These are phyloP conservation scores for Thelonectria blattea DNA, from an alignment of 2,329 filamentous ascomycete species.

Conservation along the genomic window DNA sequence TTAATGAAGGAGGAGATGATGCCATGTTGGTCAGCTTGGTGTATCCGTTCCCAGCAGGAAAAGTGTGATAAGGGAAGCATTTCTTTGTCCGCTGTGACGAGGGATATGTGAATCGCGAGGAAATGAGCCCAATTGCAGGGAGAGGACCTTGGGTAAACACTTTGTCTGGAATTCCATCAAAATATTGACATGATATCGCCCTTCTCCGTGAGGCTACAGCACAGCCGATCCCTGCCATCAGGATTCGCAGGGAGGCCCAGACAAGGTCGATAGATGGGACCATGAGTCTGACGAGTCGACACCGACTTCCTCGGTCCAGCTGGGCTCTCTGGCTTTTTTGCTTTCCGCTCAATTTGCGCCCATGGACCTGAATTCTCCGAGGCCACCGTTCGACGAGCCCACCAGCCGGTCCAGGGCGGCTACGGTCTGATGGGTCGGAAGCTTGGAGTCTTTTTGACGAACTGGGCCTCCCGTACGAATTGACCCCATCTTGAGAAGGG, in stretches of 20 bases:
- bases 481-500: too few relatives aligned
- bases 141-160: background rate
- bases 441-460: too few relatives aligned
- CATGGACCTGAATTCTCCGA: background rate
- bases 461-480: too few relatives aligned
- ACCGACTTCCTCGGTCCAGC: background rate
- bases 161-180: background rate
- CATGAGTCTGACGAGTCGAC: slow-evolving; percentile 11
- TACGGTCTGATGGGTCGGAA: background rate
- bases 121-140: background rate
- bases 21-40: background rate
- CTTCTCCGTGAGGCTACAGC: background rate
- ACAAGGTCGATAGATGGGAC: slow-evolving; percentile 5
- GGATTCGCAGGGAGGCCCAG: background rate
- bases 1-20: background rate
- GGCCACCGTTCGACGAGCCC: background rate
- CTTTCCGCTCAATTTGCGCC: background rate
- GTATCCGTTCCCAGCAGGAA: background rate
- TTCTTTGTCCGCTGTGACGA: background rate
- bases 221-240: background rate
- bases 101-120: background rate
- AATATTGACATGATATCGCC: background rate
- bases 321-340: background rate
- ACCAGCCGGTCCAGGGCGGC: background rate
- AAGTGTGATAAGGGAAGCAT: background rate